Base-by-base conservation (phyloP, 2,329 filamentous ascomycete species). In the Xylaria sp. region DNA sequence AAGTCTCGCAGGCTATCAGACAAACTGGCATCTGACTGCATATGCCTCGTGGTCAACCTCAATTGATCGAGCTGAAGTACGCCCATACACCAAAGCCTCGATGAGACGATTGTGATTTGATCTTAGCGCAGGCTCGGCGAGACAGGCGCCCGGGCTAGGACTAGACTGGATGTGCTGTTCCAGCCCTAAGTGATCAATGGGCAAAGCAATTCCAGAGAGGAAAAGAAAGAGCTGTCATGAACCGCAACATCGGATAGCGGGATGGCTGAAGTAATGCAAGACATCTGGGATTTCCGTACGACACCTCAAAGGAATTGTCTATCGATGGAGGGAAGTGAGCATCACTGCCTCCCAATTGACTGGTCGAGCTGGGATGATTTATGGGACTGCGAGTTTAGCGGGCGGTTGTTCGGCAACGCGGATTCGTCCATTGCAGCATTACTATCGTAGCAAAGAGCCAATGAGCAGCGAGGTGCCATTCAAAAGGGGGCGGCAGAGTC, bases 51-150 rank as follows among this genome's bases (percentile, higher is more conserved):
- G 58, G 55, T 48, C 57, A 69, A 64, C 46, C 58, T 57, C 59
- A 68, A 63, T 52, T 48, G 54, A 51, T 57, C 62, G 57, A 54
- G 55, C 58, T 70, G 69, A 67, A 69, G 69, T 72, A 63, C 64
- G 76, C 76, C 11, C 4, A 34, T 1, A 51, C 23, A 34, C 11
- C 23, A 51, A 8, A 34, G 11, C 47, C 23, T 16, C 18, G 61
- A 62, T 65, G 77, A 79, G 76, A 79, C 77, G 74, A 70, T 67
- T 59, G 60, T 59, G 73, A 77, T 79, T 73, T 76, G 75, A 77
- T 75, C 58, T 44, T 56, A 49, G 59, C 51, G 11, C 54, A 70
- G 75, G 74, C 74, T 76, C 72, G 75, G 72, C 72, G 68, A 70
- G 71, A 58, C 57, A 61, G 61, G 60, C 58, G 54, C 57, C 19